phyloP scores from a whole-genome alignment of 192 early-diverging fungal genomes.

The Backusella mclennaniae region DNA sequence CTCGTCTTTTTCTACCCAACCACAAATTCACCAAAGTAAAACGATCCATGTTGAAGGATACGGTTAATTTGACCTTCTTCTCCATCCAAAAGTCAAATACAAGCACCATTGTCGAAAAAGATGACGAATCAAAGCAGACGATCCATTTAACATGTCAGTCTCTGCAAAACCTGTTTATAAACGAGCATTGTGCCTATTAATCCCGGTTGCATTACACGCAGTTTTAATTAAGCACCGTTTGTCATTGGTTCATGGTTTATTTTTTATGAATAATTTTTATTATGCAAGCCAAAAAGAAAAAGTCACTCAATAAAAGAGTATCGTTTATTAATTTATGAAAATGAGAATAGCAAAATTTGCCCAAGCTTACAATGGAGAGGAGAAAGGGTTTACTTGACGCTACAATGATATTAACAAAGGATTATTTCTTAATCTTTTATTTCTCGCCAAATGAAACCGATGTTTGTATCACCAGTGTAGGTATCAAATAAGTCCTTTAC shows the following conservation, averaged over 20 bases:
- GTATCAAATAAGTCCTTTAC: constrained; percentile 20
- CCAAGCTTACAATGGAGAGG: too few species aligned
- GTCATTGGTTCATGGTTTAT: too few species aligned
- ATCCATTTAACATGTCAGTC: not conserved
- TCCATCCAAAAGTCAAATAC: not conserved
- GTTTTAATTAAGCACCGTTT: too few species aligned
- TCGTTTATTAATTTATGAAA: too few species aligned
- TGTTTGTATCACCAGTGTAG: not conserved
- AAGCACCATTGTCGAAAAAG: not conserved
- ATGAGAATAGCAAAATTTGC: too few species aligned
- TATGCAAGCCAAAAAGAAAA: too few species aligned
- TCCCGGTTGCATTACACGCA: too few species aligned
- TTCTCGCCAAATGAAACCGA: not conserved
- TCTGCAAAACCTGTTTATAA: not conserved
- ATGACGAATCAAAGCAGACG: not conserved
- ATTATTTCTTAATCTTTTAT: not conserved
- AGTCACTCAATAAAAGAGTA: too few species aligned
- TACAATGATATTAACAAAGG: not conserved
- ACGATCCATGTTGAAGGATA: not conserved
- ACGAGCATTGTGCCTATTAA: not conserved
- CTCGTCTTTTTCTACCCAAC: not conserved
- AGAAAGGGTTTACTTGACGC: too few species aligned
- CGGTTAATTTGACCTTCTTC: not conserved
- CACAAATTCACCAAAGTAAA: not conserved
- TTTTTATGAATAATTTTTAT: too few species aligned